These are phyloP conservation scores for Penicillium goetzii DNA, from an alignment of 495 filamentous ascomycete species.

Conservation along the genomic window DNA sequence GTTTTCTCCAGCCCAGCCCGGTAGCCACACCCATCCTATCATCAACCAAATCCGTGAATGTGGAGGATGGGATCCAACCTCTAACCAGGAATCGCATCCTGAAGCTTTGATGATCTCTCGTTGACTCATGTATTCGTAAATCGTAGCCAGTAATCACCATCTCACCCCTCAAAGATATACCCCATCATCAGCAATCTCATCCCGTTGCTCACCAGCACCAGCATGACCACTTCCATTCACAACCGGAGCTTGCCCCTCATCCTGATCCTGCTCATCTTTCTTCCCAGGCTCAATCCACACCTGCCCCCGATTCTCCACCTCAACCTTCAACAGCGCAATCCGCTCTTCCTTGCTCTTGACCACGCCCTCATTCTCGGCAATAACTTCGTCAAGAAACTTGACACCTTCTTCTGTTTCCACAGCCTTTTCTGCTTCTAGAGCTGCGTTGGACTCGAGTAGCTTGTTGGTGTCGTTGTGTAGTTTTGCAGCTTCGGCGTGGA, in stretches of 20 bases:
- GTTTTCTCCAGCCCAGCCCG: not conserved
- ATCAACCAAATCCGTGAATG: not conserved
- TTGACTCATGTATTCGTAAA: conserved; percentile 2
- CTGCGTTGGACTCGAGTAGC: conserved; percentile 53
- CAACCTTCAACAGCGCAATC: conserved; percentile 65
- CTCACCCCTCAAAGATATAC: conserved; percentile 60
- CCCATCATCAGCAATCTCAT: conserved; percentile 54
- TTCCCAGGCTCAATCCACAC: conserved; percentile 63
- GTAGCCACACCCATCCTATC: not conserved
- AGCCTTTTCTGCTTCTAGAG: conserved; percentile 49
- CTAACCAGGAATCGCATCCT: not conserved
- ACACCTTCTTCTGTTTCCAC: conserved; percentile 71
- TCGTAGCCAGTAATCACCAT: not conserved
- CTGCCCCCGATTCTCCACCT: conserved; percentile 76
- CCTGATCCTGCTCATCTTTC: conserved; percentile 23
- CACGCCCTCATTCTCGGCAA: conserved; percentile 74
- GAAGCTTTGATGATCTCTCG: not conserved
- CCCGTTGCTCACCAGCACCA: conserved; percentile 26
- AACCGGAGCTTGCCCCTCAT: conserved; percentile 15
- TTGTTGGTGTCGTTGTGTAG: conserved; percentile 82
- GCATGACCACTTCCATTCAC: conserved; percentile 35
- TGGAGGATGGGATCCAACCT: not conserved
- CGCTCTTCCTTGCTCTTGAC: conserved; percentile 73
- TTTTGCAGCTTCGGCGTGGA: conserved; percentile 82
- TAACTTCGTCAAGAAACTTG: conserved; percentile 48